A percentile compares a stretch with the other conserved stretches of the same genome.
These are phyloP conservation scores for Grammothele lineata DNA, from an alignment of 768 basidiomycete genomes.

Conservation along the genomic window DNA sequence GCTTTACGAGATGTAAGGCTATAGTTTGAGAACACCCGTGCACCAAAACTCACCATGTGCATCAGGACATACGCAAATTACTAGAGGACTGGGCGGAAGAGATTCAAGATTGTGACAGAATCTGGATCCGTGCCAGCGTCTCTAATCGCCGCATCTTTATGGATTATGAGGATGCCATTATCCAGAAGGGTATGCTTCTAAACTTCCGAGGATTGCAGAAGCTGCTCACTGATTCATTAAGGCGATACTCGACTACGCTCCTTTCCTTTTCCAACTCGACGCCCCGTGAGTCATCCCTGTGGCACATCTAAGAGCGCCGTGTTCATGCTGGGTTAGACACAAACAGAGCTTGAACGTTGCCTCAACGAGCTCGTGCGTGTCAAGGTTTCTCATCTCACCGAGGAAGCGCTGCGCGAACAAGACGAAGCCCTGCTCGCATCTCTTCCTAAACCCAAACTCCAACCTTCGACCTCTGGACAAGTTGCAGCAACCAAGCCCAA, in stretches of 20 bases:
- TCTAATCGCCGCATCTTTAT: slow-evolving; percentile 87
- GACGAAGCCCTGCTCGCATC: slow-evolving; percentile 90
- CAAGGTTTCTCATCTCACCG: slow-evolving; percentile 84
- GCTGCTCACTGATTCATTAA: slow-evolving; percentile 11
- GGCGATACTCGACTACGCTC: slow-evolving; percentile 77
- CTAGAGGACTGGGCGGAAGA: slow-evolving; percentile 86
- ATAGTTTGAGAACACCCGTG: background rate
- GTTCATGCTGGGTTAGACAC: slow-evolving; percentile 71
- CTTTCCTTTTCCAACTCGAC: slow-evolving; percentile 94
- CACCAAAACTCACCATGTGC: too few species aligned
- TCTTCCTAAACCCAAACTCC: slow-evolving; percentile 72
- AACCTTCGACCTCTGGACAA: slow-evolving; percentile 32
- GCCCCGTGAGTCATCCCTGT: slow-evolving; percentile 61
- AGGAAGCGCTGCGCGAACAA: slow-evolving; percentile 75
- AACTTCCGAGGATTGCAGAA: too few species aligned
- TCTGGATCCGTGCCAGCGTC: slow-evolving; percentile 88
- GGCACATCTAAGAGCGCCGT: background rate
- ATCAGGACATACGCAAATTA: slow-evolving; percentile 82
- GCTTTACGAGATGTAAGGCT: slow-evolving; percentile 84
- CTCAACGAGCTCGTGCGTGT: slow-evolving; percentile 79
- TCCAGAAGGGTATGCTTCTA: slow-evolving; percentile 49
- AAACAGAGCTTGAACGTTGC: slow-evolving; percentile 84
- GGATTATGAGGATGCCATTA: slow-evolving; percentile 78
- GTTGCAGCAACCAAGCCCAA: slow-evolving; percentile 41
- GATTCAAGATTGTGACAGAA: slow-evolving; percentile 77